Conservation (phyloP, 2,329 filamentous ascomycete species). For the Fusarium abutilonis region DNA sequence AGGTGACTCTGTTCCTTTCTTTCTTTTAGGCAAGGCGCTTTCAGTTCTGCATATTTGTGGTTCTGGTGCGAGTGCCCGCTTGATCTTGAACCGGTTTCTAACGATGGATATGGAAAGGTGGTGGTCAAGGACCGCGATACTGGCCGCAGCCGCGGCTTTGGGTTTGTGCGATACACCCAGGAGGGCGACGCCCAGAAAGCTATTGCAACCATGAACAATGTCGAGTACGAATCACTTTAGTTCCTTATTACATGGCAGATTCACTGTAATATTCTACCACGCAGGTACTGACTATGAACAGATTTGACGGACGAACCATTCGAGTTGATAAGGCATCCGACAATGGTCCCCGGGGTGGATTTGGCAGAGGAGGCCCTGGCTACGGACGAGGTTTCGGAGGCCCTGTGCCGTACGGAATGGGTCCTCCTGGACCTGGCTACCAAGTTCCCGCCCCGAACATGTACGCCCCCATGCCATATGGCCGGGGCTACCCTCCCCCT, state of each 20-base stretch:
- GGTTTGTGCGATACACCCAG: conserved; percentile 88
- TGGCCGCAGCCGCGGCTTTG: conserved; percentile 94
- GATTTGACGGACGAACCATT: conserved; percentile 60
- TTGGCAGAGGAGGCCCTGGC: conserved; percentile 53
- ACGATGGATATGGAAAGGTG: conserved; percentile 65
- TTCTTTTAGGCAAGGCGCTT: conserved; percentile 30
- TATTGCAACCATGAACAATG: conserved; percentile 83
- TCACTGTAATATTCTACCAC: conserved; percentile 6
- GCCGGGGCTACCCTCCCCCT: conserved; percentile 51
- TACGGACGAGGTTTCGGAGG: conserved; percentile 55
- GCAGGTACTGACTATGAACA: conserved; percentile 27
- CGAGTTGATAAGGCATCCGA: conserved; percentile 96
- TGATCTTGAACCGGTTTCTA: conserved; percentile 31
- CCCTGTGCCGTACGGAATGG: conserved; percentile 51
- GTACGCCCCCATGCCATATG: conserved; percentile 52
- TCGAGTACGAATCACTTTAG: conserved; percentile 72
- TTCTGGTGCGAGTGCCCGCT: conserved; percentile 32
- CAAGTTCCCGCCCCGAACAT: conserved; percentile 50
- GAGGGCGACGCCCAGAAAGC: conserved; percentile 81
- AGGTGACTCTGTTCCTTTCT: conserved; percentile 57
- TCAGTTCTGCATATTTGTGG: conserved; percentile 36
- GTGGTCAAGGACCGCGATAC: conserved; percentile 98
- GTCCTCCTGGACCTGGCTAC: conserved; percentile 53
- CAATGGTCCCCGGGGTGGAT: conserved; percentile 67
- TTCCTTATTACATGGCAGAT: conserved; percentile 35